Evolutionary conservation across 192 early-diverging fungal genomes (phyloP), one percentile per base, ranked within the genome.

Genomic region (Rhizophagus sp.): DNA sequence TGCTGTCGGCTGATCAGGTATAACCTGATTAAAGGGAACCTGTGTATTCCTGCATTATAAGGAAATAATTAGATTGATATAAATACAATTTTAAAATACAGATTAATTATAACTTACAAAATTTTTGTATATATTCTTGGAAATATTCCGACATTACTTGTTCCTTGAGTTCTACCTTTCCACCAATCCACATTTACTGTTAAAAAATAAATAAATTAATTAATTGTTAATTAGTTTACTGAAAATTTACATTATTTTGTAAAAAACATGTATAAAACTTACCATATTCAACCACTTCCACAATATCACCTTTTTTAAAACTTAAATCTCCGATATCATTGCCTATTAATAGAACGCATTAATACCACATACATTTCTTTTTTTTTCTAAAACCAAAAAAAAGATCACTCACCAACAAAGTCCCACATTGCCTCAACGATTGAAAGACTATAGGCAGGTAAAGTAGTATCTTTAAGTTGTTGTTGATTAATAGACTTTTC

Each of bases 211-310:
- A 68, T 17, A 36, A 19, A 30, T 68, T 68, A 19, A 30, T 68
- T 68, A 30, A 30, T 30, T 30, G 30, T 30, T 1, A 30, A 30
- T 30, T 30, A 30, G 30, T 30, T 30, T 30, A 30, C 30, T 30
- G 30, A 30, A 30, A 30, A 30, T 30, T 30, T 30, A 30, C 30
- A 30, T 30, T 30, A 30, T 30, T 30, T 1, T 30, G 1, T 30
- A 30, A 30, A 30, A 30, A 1, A 30, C 30, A 30, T 27, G 12
- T 68, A 68, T 8, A 33, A 69, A 36, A 10, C 36, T 69, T 69
- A 69, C 67, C 67, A n/a, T 36, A 69, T 69, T 69, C 67, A 39
- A 25, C 36, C 30, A 69, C 24, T 33, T 69, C 67, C 19, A 69
- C 17, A 19, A 69, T 27, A 39, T 69, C 67, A 19, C 67, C 67